A percentile compares a stretch with the other conserved stretches of the same genome.
Conservation (phyloP, 257 asterid species). For the Fraxinus americana region DNA sequence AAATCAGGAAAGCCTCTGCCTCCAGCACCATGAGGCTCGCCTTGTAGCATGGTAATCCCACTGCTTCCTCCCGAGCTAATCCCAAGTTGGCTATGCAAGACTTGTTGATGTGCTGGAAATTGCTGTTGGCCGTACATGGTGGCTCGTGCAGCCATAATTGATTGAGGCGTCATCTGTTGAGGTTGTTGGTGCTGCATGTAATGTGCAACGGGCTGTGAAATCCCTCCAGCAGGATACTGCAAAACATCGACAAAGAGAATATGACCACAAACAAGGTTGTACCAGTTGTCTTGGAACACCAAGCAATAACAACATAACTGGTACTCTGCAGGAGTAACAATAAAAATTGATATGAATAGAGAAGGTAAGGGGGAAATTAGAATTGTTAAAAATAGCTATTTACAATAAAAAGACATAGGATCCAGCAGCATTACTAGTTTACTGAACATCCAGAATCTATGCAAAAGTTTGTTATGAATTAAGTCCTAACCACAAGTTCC, state of each 20-base stretch:
- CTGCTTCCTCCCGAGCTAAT: slow-evolving; percentile 66
- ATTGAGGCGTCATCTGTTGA: slow-evolving; percentile 73
- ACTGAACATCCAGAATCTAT: no score
- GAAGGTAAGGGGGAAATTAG: no score
- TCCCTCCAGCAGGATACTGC: slow-evolving; percentile 62
- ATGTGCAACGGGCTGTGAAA: slow-evolving; percentile 64
- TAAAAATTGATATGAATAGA: no score
- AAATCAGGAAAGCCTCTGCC: slow-evolving; percentile 62
- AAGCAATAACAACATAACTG: no score
- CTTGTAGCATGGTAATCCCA: slow-evolving; percentile 64
- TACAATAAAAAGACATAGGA: no score
- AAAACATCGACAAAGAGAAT: background rate
- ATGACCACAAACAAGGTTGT: no score
- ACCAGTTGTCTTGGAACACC: background rate
- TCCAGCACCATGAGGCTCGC: slow-evolving; percentile 57
- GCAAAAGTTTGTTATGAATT: no score
- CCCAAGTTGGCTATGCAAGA: slow-evolving; percentile 66
- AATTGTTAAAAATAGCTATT: no score
- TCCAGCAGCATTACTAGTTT: no score
- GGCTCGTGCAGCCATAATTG: slow-evolving; percentile 78
- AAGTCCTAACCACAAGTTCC: no score
- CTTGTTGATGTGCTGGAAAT: slow-evolving; percentile 68
- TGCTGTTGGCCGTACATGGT: slow-evolving; percentile 82
- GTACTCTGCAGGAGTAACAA: no score
- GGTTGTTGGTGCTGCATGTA: slow-evolving; percentile 74